Conservation (phyloP, 1,139 yeast species). For the Meyerozyma smithsonii region DNA sequence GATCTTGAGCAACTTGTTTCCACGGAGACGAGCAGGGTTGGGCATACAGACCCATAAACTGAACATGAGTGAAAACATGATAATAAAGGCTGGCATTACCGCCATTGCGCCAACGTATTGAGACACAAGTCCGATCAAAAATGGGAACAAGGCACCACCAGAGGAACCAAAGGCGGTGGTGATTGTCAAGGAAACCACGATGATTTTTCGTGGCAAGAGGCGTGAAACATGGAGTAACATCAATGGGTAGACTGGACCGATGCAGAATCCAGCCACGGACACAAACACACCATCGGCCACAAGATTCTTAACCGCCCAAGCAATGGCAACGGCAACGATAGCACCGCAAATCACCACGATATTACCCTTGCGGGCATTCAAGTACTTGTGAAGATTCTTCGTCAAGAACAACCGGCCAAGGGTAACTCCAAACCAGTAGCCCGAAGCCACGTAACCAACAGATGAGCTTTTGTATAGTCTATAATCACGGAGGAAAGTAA, state of each 20-base stretch:
- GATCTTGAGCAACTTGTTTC: not conserved
- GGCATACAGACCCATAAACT: constrained; percentile 46
- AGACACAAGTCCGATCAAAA: constrained; percentile 50
- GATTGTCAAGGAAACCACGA: constrained; percentile 48
- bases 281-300: constrained; percentile 42
- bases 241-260: constrained; percentile 55
- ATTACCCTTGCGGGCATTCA: constrained; percentile 48
- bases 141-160: constrained; percentile 61
- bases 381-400: constrained; percentile 29
- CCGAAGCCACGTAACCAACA: constrained; percentile 64
- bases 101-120: constrained; percentile 48
- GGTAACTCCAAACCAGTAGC: constrained; percentile 70
- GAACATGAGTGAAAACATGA: constrained; percentile 32
- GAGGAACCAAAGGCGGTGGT: constrained; percentile 57
- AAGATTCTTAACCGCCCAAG: constrained; percentile 43
- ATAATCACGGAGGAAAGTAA: constrained; percentile 55
- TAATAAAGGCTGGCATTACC: constrained; percentile 48
- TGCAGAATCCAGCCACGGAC: constrained; percentile 42
- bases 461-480: constrained; percentile 41
- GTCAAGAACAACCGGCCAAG: constrained; percentile 52
- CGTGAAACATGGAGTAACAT: constrained; percentile 40
- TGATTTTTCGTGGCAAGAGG: constrained; percentile 50
- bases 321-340: constrained; percentile 31
- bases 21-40: constrained; percentile 12
- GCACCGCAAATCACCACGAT: constrained; percentile 28